phyloP scores from a whole-genome alignment of 2,329 filamentous ascomycete species.

The Microascus cirrosus region DNA sequence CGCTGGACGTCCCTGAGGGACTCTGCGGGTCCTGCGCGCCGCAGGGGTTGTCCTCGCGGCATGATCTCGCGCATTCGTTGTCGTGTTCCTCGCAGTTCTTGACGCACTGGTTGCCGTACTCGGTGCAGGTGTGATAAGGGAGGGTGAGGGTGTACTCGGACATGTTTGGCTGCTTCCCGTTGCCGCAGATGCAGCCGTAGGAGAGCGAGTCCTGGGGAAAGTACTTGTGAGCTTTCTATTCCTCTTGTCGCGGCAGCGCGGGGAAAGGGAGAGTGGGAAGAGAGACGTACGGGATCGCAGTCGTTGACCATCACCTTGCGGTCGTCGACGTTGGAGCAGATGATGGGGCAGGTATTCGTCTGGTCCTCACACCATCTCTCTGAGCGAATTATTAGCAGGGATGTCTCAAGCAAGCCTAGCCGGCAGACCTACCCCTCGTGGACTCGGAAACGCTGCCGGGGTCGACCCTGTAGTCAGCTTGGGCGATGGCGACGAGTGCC shows the following conservation, averaged over 20 bases:
- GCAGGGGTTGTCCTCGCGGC: conserved; percentile 58
- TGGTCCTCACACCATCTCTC: conserved; percentile 57
- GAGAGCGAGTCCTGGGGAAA: conserved; percentile 41
- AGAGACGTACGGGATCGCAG: conserved; percentile 49
- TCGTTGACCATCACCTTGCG: conserved; percentile 47
- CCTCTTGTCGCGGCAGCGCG: neutral
- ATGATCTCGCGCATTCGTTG: conserved; percentile 46
- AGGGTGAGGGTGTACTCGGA: conserved; percentile 69
- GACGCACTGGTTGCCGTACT: conserved; percentile 62
- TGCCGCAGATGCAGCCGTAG: conserved; percentile 64
- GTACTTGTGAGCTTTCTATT: neutral
- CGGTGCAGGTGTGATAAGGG: conserved; percentile 64
- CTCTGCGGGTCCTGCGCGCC: conserved; percentile 55
- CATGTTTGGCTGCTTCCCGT: conserved; percentile 57
- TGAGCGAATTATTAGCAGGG: conserved; percentile 13
- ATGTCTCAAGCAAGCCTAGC: neutral
- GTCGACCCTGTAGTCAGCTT: conserved; percentile 49
- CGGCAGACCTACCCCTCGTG: conserved; percentile 34
- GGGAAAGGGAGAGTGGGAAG: neutral
- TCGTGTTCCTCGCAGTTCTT: conserved; percentile 40
- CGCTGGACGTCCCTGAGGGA: conserved; percentile 38
- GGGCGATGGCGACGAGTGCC: conserved; percentile 38
- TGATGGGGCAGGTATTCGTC: conserved; percentile 53
- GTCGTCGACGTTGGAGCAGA: conserved; percentile 52
- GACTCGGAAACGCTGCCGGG: conserved; percentile 45